phyloP scores from a whole-genome alignment of 1,284 basidiomycete genomes.

The Ustilago cynodontis region DNA sequence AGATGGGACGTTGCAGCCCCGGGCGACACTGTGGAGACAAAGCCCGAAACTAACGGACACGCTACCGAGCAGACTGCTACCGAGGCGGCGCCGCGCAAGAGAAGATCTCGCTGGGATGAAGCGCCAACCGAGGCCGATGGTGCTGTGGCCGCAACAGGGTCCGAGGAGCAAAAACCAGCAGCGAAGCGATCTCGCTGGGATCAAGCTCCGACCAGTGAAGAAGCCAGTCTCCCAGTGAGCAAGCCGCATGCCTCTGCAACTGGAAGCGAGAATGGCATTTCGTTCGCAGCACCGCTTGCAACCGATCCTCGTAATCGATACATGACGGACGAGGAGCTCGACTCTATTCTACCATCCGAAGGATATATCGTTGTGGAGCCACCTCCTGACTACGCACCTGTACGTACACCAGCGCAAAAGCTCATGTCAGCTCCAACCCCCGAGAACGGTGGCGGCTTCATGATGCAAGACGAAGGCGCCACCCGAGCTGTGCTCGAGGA shows the following conservation, averaged over 20 bases:
- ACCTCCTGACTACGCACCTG: slow-evolving; percentile 90
- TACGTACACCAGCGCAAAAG: slow-evolving; percentile 80
- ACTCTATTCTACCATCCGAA: slow-evolving; percentile 85
- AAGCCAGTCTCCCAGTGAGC: slow-evolving; percentile 7
- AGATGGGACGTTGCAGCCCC: slow-evolving; percentile 85
- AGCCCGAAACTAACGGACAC: slow-evolving; percentile 52
- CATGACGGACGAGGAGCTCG: slow-evolving; percentile 94
- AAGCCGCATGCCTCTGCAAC: slow-evolving; percentile 5
- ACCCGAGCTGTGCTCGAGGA: slow-evolving; percentile 88
- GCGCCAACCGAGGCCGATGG: slow-evolving; percentile 72
- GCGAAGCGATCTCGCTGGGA: slow-evolving; percentile 90
- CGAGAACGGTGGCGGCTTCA: slow-evolving; percentile 81
- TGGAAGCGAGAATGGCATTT: slow-evolving; percentile 15
- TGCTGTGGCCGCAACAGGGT: slow-evolving; percentile 75
- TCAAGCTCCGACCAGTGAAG: slow-evolving; percentile 76
- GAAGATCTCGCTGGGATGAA: slow-evolving; percentile 93
- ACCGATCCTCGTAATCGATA: slow-evolving; percentile 91
- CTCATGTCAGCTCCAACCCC: slow-evolving; percentile 76
- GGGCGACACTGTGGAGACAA: slow-evolving; percentile 73
- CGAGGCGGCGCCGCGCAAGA: slow-evolving; percentile 80
- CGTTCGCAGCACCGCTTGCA: slow-evolving; percentile 5
- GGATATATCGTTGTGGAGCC: slow-evolving; percentile 94
- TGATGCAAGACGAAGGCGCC: slow-evolving; percentile 93
- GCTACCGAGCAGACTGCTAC: slow-evolving; percentile 10
- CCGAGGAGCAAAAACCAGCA: slow-evolving; percentile 73